A percentile compares a stretch with the other conserved stretches of the same genome.
Conservation (phyloP, 2,329 filamentous ascomycete species). For the Calonectria honghensis region DNA sequence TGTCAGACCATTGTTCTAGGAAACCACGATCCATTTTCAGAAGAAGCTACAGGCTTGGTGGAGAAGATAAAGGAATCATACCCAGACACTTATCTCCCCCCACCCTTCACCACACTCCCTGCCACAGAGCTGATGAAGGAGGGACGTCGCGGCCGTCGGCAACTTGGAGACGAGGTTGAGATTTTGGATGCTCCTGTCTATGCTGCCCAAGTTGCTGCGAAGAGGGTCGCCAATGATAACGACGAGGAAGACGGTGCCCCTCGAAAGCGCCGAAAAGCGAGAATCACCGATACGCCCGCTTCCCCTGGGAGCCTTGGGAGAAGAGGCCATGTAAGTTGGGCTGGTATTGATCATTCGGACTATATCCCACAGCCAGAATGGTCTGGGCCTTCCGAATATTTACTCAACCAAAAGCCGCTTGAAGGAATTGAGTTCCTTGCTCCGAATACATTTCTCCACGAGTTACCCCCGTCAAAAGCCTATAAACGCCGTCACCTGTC, state of each 20-base stretch:
- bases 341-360: slow-evolving; percentile 37
- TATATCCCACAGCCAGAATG: slow-evolving; percentile 43
- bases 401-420: slow-evolving; percentile 36
- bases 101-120: slow-evolving; percentile 48
- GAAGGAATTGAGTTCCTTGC: slow-evolving; percentile 62
- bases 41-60: slow-evolving; percentile 65
- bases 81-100: slow-evolving; percentile 59
- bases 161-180: slow-evolving; percentile 66
- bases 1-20: slow-evolving; percentile 67
- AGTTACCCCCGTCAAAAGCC: slow-evolving; percentile 48
- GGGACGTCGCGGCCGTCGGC: slow-evolving; percentile 58
- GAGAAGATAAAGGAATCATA: slow-evolving; percentile 68
- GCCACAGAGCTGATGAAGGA: slow-evolving; percentile 47
- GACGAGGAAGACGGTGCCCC: slow-evolving; percentile 44
- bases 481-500: slow-evolving; percentile 28
- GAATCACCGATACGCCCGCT: slow-evolving; percentile 23
- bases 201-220: slow-evolving; percentile 61
- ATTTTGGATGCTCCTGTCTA: slow-evolving; percentile 72
- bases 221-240: slow-evolving; percentile 55
- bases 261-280: slow-evolving; percentile 52
- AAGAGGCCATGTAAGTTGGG: slow-evolving; percentile 40
- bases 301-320: slow-evolving; percentile 34
- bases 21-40: slow-evolving; percentile 64
- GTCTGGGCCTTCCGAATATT: slow-evolving; percentile 46
- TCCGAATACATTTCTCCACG: slow-evolving; percentile 64